Percentiles rank a stretch among this genome's conserved stretches.
phyloP scores from a whole-genome alignment of 2,329 filamentous ascomycete genomes.

The Beauveria pseudobassiana region DNA sequence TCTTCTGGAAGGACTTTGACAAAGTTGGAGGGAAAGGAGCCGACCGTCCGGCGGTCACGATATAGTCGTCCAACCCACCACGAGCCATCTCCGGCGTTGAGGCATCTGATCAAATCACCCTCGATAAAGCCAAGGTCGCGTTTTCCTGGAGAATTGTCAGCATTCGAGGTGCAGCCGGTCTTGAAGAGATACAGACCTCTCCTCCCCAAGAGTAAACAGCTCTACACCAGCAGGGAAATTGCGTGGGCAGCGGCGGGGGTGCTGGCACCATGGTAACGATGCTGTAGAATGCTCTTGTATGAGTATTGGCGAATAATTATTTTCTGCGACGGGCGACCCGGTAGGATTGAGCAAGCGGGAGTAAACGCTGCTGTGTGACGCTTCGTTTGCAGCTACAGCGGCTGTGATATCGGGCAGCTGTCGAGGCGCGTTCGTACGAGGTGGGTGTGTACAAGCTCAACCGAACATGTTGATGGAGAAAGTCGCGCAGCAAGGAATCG shows the following conservation, averaged over 20 bases:
- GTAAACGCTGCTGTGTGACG: not conserved
- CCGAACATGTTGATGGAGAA: constrained; percentile 9
- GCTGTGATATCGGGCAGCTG: not conserved
- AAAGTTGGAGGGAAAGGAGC: constrained; percentile 95
- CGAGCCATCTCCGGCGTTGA: constrained; percentile 93
- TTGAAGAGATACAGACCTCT: constrained; percentile 45
- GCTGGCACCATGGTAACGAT: constrained; percentile 41
- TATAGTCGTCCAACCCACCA: constrained; percentile 97
- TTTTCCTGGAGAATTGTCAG: constrained; percentile 50
- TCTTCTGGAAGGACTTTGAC: constrained; percentile 80
- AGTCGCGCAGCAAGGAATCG: not conserved
- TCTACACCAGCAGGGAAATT: constrained; percentile 86
- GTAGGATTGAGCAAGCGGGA: not conserved
- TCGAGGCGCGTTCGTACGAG: not conserved
- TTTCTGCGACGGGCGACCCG: not conserved
- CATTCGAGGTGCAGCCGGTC: not conserved
- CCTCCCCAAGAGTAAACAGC: constrained; percentile 91
- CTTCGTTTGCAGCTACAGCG: not conserved
- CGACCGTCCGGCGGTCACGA: constrained; percentile 83
- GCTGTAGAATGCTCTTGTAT: not conserved
- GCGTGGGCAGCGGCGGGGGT: constrained; percentile 58
- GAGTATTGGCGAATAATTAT: not conserved
- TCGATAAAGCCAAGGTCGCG: constrained; percentile 94
- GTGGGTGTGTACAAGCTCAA: not conserved
- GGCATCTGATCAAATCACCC: constrained; percentile 93